Evolutionary conservation across 2,329 filamentous ascomycete species (phyloP).

Genomic region (Calonectria leucothoes): DNA sequence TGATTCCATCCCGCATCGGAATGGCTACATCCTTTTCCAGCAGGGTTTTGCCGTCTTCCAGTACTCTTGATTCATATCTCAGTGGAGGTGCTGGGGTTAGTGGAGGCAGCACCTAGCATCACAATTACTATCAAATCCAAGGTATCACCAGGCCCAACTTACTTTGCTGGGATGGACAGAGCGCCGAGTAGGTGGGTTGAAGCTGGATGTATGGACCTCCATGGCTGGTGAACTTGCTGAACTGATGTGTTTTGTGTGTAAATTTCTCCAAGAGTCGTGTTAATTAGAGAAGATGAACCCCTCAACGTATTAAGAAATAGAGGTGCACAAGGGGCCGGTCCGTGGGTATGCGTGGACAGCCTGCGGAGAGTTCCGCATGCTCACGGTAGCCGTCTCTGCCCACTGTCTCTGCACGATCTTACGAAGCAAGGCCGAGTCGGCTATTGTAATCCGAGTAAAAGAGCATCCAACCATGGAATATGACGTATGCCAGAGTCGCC

Average conservation of each 20-base stretch:
- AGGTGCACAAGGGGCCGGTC: neutral
- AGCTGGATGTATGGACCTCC: neutral
- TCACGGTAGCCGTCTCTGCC: neutral
- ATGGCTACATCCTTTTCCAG: conserved; percentile 6
- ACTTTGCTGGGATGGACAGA: neutral
- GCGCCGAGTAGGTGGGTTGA: neutral
- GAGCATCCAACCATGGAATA: neutral
- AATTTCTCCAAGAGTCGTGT: too few relatives aligned
- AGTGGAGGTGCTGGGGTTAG: neutral
- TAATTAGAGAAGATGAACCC: neutral
- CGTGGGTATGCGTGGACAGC: neutral
- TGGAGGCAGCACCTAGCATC: neutral
- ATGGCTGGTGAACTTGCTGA: neutral
- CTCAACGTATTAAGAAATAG: neutral
- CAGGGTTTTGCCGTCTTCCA: conserved; percentile 1
- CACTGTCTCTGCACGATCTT: too few relatives aligned
- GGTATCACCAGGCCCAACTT: neutral
- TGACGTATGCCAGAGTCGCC: neutral
- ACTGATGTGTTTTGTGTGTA: too few relatives aligned
- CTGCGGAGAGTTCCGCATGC: neutral
- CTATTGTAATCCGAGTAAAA: neutral
- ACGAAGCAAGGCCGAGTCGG: neutral
- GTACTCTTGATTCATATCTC: neutral
- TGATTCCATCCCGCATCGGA: neutral
- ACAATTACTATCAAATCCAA: neutral